These are phyloP conservation scores for Nicotiana undulata DNA, from an alignment of 257 asterid genomes.

Conservation along the genomic window DNA sequence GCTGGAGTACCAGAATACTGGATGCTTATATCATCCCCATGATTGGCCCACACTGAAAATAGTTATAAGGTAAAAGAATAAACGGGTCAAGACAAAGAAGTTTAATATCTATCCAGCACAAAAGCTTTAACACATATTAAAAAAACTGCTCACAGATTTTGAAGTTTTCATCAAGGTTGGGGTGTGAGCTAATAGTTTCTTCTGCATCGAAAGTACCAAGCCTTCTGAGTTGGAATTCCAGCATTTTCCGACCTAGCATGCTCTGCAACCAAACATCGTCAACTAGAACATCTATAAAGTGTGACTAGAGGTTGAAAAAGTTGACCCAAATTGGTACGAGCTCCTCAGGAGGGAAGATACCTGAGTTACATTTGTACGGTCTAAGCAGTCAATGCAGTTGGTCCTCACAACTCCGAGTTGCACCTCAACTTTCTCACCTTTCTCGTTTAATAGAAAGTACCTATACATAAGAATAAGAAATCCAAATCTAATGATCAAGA, in stretches of 20 bases:
- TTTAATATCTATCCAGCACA: background rate
- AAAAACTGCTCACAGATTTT: slow-evolving; percentile 50
- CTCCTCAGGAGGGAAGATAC: slow-evolving; percentile 23
- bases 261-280: slow-evolving; percentile 42
- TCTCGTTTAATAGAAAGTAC: slow-evolving; percentile 73
- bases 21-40: slow-evolving; percentile 92
- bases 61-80: slow-evolving; percentile 16
- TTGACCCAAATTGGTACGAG: background rate
- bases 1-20: slow-evolving; percentile 97
- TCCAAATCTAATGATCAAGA: background rate
- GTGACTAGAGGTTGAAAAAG: background rate
- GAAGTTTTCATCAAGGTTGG: slow-evolving; percentile 59
- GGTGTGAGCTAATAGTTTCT: slow-evolving; percentile 62
- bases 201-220: slow-evolving; percentile 63
- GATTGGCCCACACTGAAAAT: slow-evolving; percentile 91
- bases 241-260: slow-evolving; percentile 82
- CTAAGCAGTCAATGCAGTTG: slow-evolving; percentile 92
- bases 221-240: slow-evolving; percentile 90
- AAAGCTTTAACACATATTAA: background rate
- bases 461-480: slow-evolving; percentile 23
- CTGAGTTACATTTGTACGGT: slow-evolving; percentile 99
- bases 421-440: slow-evolving; percentile 66
- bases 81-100: background rate
- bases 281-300: background rate
- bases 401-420: slow-evolving; percentile 88